phyloP scores from a whole-genome alignment of 441 rosid species.

The Corymbia citriodora region DNA sequence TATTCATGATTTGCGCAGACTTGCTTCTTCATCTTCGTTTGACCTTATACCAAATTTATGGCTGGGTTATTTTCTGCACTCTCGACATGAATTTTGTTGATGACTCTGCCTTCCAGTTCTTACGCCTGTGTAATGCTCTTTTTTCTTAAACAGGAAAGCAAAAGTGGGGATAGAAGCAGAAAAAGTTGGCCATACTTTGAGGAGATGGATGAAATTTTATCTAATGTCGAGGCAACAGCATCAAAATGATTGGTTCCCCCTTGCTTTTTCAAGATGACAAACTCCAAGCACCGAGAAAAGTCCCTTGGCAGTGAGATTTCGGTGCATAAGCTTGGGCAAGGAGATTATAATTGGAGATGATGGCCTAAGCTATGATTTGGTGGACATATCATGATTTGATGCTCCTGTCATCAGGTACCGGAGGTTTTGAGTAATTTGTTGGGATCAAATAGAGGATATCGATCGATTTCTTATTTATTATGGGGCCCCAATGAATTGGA shows the following conservation, averaged over 20 bases:
- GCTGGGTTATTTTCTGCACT: background rate
- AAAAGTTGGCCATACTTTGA: constrained; percentile 71
- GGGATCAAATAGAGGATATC: background rate
- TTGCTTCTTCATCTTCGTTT: background rate
- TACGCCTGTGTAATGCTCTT: background rate
- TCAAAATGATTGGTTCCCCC: constrained; percentile 18
- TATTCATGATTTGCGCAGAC: background rate
- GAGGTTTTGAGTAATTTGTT: background rate
- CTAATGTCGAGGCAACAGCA: constrained; percentile 33
- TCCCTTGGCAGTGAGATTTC: background rate
- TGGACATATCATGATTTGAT: background rate
- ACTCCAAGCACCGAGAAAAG: background rate
- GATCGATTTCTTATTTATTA: background rate
- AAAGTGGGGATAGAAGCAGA: constrained; percentile 29
- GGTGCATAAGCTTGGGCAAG: background rate
- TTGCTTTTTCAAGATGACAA: background rate
- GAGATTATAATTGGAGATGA: background rate
- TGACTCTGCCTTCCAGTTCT: background rate
- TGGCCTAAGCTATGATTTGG: background rate
- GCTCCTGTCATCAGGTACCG: background rate
- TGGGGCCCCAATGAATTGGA: background rate
- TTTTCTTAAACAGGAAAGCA: constrained; percentile 46
- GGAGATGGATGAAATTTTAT: constrained; percentile 56
- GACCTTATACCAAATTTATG: background rate
- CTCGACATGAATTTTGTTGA: background rate